These are phyloP conservation scores for Dactylorhiza incarnata DNA, from an alignment of 106 monocot species.

Conservation along the genomic window DNA sequence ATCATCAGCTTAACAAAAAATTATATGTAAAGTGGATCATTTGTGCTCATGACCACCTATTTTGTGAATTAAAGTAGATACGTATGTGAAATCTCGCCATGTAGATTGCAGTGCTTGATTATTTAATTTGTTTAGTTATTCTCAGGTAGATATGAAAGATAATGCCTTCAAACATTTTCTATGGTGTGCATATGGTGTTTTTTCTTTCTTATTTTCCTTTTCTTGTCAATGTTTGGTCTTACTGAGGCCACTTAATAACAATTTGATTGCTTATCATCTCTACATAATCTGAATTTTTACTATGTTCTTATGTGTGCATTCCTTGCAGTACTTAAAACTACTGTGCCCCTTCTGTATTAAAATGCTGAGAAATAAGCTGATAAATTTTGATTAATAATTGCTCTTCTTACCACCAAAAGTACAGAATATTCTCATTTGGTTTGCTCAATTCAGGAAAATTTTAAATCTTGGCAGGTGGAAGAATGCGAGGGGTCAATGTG, in stretches of 20 bases:
- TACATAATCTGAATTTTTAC: not conserved
- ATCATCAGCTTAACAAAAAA: not conserved
- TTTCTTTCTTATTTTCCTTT: not conserved
- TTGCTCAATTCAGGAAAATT: conserved; percentile 37
- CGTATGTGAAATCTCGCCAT: not conserved
- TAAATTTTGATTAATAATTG: not conserved
- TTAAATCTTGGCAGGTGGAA: conserved; percentile 36
- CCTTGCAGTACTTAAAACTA: not conserved
- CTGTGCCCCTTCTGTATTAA: not conserved
- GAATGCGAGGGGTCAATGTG: conserved; percentile 46
- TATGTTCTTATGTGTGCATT: not conserved
- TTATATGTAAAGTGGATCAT: not conserved
- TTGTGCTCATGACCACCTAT: not conserved
- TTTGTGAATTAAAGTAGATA: not conserved
- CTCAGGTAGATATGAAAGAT: not conserved
- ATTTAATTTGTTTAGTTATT: not conserved
- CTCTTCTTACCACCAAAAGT: not conserved
- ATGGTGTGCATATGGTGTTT: not conserved
- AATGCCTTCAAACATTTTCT: not conserved
- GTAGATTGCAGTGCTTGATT: not conserved
- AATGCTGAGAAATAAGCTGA: not conserved
- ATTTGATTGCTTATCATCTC: not conserved
- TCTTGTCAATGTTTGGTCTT: not conserved
- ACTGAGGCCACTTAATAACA: not conserved
- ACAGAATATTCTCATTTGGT: not conserved